Conservation (phyloP, 2,329 filamentous ascomycete species). For the Diaporthe citri region DNA sequence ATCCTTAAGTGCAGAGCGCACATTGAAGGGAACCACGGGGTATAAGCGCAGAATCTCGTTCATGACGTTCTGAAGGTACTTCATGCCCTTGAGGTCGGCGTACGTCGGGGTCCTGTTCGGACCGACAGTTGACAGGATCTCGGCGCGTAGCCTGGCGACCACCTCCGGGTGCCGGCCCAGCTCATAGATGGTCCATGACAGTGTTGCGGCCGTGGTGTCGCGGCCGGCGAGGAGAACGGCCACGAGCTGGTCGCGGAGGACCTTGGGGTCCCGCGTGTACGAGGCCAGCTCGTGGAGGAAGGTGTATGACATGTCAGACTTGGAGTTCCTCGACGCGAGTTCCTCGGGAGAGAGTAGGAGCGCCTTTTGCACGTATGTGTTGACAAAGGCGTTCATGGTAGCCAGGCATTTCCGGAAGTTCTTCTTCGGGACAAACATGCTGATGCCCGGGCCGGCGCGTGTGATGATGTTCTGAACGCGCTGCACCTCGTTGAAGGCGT, state of each 20-base stretch:
- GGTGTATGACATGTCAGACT: constrained; percentile 79
- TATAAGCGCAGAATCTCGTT: constrained; percentile 45
- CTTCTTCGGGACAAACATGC: constrained; percentile 71
- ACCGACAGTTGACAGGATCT: constrained; percentile 79
- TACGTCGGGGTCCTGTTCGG: constrained; percentile 75
- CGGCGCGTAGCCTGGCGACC: constrained; percentile 76
- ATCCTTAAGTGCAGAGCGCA: constrained; percentile 78
- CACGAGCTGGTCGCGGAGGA: constrained; percentile 87
- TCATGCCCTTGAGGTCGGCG: constrained; percentile 61
- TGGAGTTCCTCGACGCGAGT: constrained; percentile 75
- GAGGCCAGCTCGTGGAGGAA: constrained; percentile 88
- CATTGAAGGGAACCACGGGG: constrained; percentile 79
- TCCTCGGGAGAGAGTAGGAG: constrained; percentile 78
- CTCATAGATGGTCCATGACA: constrained; percentile 88
- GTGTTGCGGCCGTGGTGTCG: constrained; percentile 86
- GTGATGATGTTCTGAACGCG: constrained; percentile 77
- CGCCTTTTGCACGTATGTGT: constrained; percentile 81
- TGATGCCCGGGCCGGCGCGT: constrained; percentile 72
- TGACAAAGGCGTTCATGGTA: constrained; percentile 81
- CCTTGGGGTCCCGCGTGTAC: constrained; percentile 78
- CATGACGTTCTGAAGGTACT: constrained; percentile 45
- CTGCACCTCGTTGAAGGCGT: constrained; percentile 85
- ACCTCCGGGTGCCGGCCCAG: constrained; percentile 77
- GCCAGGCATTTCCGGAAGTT: constrained; percentile 74
- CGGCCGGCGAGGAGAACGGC: constrained; percentile 86